Base-by-base conservation (phyloP, 805 yeast species). In the Wilhelminamyces savonicus region DNA sequence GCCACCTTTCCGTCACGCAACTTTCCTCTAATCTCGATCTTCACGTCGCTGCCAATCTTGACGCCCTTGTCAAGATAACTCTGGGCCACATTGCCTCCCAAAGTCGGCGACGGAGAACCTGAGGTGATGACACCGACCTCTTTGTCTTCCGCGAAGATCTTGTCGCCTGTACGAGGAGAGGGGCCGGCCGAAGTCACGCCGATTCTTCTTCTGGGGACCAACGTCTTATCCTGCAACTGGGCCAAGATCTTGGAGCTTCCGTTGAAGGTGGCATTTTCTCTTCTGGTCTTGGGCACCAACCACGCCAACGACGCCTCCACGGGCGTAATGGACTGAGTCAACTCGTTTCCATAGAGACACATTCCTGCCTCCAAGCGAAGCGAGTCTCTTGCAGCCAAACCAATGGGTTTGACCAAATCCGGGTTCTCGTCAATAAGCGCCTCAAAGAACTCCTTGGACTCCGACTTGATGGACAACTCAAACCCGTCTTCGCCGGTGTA, bases 401-500 rank as follows among this genome's bases (percentile, higher is more conserved):
- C 98, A 44, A 87, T 84, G 22, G 96, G 95, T 52, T 74, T 76
- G 27, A 86, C 84, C 9, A 62, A 53, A 3, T 70, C 71, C 50
- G 76, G 64, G 34, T 53, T 48, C 23, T 71, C 69, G 29, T 60
- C 68, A 24, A 84, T 56, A 29, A 86, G 58, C 5, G 71, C 64
- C 35, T 71, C 59, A 25, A 92, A 76, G 42, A 92, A 75, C 2
- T 70, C 74, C 18, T 62, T 52, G 2, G 90, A 79, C 27, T 52
- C 50, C 3, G 68, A 60, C 5, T 85, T 81, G 36, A 88, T 78
- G 7, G 94, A 78, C 35, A 90, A 73, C 56, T 92, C 98, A 56
- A 92, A 90, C 2, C 98, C 98, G 54, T 92, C 98, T 59, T 92
- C 98, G 13, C 98, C 98, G 5, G 98, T 92, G 65, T 92, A 92